Conservation (phyloP, 441 rosid species). For the Melianthus villosus region DNA sequence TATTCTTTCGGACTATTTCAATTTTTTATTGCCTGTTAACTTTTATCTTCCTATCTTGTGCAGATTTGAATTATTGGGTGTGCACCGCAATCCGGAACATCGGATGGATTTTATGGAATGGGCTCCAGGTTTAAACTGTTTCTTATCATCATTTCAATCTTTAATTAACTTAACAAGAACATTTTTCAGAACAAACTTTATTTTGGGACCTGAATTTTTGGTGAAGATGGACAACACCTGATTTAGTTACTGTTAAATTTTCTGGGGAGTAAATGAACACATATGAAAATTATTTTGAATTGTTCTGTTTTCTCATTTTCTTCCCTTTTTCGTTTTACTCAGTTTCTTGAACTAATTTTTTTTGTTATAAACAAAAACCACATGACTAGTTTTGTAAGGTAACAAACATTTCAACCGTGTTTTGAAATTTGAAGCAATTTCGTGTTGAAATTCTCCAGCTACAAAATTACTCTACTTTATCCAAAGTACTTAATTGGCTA, state of each 20-base stretch:
- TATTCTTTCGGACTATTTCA: background rate
- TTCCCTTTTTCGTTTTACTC: too few species aligned
- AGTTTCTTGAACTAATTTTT: too few species aligned
- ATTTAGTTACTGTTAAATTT: too few species aligned
- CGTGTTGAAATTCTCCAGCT: background rate
- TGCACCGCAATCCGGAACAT: constrained; percentile 83
- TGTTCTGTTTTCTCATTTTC: too few species aligned
- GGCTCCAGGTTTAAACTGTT: constrained; percentile 71
- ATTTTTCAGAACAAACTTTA: background rate
- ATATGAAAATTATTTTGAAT: too few species aligned
- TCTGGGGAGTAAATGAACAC: too few species aligned
- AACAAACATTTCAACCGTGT: background rate
- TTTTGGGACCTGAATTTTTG: background rate
- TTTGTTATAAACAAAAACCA: too few species aligned
- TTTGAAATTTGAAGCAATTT: background rate
- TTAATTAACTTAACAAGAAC: background rate
- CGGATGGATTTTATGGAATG: constrained; percentile 87
- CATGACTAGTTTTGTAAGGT: too few species aligned
- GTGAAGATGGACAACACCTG: too few species aligned
- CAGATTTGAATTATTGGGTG: constrained; percentile 66
- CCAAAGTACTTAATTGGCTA: background rate
- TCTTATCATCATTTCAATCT: constrained; percentile 3
- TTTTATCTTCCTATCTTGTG: constrained; percentile 4
- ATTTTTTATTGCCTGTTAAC: constrained; percentile 5
- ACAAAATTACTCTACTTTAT: background rate